A percentile compares a stretch with the other conserved stretches of the same genome.
Conservation (phyloP, 208 protist species). For the Leishmania gerbilli region DNA sequence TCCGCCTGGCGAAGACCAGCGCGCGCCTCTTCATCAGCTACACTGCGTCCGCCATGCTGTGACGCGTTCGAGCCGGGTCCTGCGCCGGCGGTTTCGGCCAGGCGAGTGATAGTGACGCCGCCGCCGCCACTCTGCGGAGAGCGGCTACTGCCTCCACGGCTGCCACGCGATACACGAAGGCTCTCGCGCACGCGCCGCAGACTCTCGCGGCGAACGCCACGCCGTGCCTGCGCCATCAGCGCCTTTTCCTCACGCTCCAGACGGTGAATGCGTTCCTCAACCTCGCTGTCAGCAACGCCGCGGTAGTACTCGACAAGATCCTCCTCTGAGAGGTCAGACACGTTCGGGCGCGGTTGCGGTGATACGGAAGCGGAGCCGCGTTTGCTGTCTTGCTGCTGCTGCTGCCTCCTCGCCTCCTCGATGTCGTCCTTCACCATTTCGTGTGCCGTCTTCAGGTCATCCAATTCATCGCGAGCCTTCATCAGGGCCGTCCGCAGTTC, state of each 20-base stretch:
- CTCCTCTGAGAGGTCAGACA: constrained; percentile 29
- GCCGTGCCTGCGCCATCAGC: constrained; percentile 54
- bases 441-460: constrained; percentile 70
- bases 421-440: constrained; percentile 82
- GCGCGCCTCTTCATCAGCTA: neutral
- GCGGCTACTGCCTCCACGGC: constrained; percentile 16
- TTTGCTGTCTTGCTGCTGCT: constrained; percentile 27
- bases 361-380: constrained; percentile 32
- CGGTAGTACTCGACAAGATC: constrained; percentile 27
- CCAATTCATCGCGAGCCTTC: constrained; percentile 48
- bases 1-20: neutral
- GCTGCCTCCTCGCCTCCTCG: constrained; percentile 31
- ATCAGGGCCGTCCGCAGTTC: constrained; percentile 43
- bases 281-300: constrained; percentile 45
- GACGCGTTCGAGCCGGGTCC: neutral
- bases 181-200: constrained; percentile 68
- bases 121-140: constrained; percentile 20
- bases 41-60: neutral
- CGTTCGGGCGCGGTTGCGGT: constrained; percentile 40
- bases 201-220: constrained; percentile 60
- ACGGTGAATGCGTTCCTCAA: constrained; percentile 56
- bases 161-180: constrained; percentile 29
- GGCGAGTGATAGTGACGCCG: constrained; percentile 28
- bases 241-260: constrained; percentile 70
- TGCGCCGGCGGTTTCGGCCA: constrained; percentile 6